phyloP scores from a whole-genome alignment of 2,329 filamentous ascomycete genomes.

The Fusarium sp. region DNA sequence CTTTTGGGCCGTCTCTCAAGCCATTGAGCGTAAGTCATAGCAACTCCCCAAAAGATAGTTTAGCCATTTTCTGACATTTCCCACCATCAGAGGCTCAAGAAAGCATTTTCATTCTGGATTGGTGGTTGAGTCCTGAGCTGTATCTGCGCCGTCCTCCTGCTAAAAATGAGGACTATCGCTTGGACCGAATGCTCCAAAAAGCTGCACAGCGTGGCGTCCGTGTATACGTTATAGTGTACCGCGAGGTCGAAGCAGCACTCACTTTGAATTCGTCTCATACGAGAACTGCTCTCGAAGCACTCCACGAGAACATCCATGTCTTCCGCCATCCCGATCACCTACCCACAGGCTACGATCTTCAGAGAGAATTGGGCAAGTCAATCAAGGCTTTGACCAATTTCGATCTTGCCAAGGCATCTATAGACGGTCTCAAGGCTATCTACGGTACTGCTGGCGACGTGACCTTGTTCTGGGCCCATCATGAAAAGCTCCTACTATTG shows the following conservation, averaged over 20 bases:
- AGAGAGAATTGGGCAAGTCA: constrained; percentile 74
- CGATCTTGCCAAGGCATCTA: constrained; percentile 72
- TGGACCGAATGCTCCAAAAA: constrained; percentile 84
- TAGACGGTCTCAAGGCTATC: constrained; percentile 78
- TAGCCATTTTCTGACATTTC: constrained; percentile 11
- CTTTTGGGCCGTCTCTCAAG: constrained; percentile 85
- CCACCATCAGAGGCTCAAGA: constrained; percentile 69
- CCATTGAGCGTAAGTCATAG: constrained; percentile 69
- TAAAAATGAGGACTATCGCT: constrained; percentile 82
- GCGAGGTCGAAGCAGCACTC: constrained; percentile 85
- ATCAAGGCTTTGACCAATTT: constrained; percentile 62
- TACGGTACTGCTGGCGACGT: constrained; percentile 86
- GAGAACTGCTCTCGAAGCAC: constrained; percentile 14
- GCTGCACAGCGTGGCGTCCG: constrained; percentile 87
- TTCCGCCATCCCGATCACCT: constrained; percentile 92
- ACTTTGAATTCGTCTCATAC: constrained; percentile 61
- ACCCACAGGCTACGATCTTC: constrained; percentile 76
- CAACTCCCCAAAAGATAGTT: neutral
- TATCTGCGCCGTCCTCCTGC: constrained; percentile 87
- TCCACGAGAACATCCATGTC: constrained; percentile 61
- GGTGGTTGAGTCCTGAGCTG: constrained; percentile 91
- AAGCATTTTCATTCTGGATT: constrained; percentile 87
- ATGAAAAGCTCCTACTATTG: constrained; percentile 88
- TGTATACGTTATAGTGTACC: constrained; percentile 90
- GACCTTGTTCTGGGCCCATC: constrained; percentile 91